phyloP scores from a whole-genome alignment of 2,329 filamentous ascomycete genomes.

The Xylaria digitata region DNA sequence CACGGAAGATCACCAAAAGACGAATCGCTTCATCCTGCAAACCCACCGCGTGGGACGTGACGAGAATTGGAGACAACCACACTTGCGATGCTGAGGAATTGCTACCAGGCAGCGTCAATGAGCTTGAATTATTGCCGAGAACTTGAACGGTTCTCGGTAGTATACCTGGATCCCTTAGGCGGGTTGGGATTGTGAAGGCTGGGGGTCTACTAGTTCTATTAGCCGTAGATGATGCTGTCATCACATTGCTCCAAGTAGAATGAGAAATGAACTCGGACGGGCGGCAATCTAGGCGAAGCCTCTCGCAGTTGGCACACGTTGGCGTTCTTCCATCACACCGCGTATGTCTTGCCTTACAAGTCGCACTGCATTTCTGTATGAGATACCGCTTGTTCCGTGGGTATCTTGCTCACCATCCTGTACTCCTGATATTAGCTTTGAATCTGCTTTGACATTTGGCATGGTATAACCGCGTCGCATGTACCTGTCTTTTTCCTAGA shows the following conservation, averaged over 20 bases:
- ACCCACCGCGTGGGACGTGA: not conserved
- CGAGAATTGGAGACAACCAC: not conserved
- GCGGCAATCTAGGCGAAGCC: not conserved
- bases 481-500: not conserved
- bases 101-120: not conserved
- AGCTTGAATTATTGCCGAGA: not conserved
- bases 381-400: not conserved
- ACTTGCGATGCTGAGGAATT: not conserved
- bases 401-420: not conserved
- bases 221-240: not conserved
- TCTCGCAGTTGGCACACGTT: not conserved
- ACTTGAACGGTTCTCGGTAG: not conserved
- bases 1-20: not conserved
- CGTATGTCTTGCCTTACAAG: not conserved
- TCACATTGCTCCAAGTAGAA: not conserved
- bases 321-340: not conserved
- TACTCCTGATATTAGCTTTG: not conserved
- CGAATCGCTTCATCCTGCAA: slow-evolving; percentile 1
- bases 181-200: too few relatives aligned
- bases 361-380: not conserved
- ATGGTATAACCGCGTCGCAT: not conserved
- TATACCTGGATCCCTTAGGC: not conserved
- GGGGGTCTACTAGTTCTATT: not conserved
- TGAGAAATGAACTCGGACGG: not conserved
- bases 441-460: not conserved